phyloP scores from a whole-genome alignment of 805 yeast genomes.

The Candida broadrunensis region DNA sequence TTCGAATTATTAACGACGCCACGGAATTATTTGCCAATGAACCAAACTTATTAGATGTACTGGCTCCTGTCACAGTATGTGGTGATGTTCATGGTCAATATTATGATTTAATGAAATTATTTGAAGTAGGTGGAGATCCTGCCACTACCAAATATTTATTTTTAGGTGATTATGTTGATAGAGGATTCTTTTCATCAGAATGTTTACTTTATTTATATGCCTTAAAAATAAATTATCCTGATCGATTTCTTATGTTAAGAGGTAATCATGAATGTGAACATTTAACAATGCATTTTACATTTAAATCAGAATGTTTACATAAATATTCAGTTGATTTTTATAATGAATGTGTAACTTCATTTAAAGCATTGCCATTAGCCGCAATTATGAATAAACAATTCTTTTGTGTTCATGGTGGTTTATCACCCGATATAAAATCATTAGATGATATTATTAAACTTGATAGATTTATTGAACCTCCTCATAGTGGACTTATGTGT shows the following conservation, averaged over 20 bases:
- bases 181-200: conserved; percentile 90
- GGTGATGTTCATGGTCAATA: conserved; percentile 98
- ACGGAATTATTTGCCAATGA: conserved; percentile 62
- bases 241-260: conserved; percentile 74
- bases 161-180: conserved; percentile 92
- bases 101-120: conserved; percentile 82
- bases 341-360: conserved; percentile 71
- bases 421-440: conserved; percentile 77
- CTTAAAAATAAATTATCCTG: conserved; percentile 72
- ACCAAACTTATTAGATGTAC: conserved; percentile 76
- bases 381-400: conserved; percentile 93
- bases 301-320: conserved; percentile 84
- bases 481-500: conserved; percentile 90
- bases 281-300: conserved; percentile 90
- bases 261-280: conserved; percentile 97
- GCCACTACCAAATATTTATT: conserved; percentile 72
- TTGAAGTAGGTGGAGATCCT: conserved; percentile 94
- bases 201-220: conserved; percentile 73
- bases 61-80: conserved; percentile 93
- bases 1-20: conserved; percentile 63
- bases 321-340: conserved; percentile 69
- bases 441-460: conserved; percentile 66
- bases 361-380: conserved; percentile 85
- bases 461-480: conserved; percentile 87
- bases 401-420: conserved; percentile 95